Evolutionary conservation across 768 basidiomycete genomes (phyloP).

Genomic region (Xerocomus brunneocitrinus): DNA sequence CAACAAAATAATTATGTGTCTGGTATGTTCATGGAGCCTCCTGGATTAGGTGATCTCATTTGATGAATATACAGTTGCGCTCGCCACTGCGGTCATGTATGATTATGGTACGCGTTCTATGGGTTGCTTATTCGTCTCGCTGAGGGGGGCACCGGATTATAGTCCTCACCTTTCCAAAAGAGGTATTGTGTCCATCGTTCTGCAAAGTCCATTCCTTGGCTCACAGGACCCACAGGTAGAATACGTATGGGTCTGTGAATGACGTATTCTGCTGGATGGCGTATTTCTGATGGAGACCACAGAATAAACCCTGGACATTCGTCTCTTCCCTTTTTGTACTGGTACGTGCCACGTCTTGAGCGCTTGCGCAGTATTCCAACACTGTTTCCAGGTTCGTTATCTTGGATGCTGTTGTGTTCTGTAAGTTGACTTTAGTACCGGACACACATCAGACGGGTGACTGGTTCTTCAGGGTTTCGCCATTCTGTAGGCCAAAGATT

Average conservation of each 20-base stretch:
- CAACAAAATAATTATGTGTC: neutral
- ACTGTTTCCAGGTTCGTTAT: constrained; percentile 7
- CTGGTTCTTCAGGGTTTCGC: neutral
- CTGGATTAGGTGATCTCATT: neutral
- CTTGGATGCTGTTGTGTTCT: constrained; percentile 8
- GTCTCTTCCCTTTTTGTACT: constrained; percentile 10
- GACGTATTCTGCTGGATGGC: neutral
- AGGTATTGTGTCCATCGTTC: neutral
- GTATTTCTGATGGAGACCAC: neutral
- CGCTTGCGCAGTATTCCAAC: neutral
- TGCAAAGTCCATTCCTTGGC: neutral
- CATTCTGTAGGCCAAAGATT: neutral
- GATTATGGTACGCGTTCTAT: constrained; percentile 4
- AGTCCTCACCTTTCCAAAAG: constrained; percentile 10
- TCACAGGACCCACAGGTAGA: constrained; percentile 3
- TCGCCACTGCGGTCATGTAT: constrained; percentile 1
- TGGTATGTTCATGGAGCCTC: neutral
- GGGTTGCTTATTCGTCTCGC: neutral
- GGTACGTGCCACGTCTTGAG: neutral
- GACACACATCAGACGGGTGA: neutral
- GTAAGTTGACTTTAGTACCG: neutral
- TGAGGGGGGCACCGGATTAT: neutral
- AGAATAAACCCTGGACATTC: constrained; percentile 7
- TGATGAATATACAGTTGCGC: neutral
- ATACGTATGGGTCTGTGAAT: constrained; percentile 11